Evolutionary conservation across 1,284 basidiomycete genomes (phyloP).

Genomic region (Meira nashicola): DNA sequence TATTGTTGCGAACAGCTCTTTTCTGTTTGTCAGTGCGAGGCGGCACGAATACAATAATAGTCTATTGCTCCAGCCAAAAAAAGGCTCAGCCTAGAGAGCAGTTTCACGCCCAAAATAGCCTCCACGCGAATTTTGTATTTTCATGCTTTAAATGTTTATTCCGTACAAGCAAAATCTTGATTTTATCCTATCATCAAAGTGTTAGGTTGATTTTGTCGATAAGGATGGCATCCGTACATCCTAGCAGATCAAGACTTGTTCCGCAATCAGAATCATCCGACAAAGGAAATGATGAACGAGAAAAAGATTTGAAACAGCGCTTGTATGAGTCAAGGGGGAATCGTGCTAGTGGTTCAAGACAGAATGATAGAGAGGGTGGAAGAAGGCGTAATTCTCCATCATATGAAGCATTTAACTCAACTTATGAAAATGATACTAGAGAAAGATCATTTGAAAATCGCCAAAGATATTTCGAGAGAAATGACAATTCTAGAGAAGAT

Average conservation of each 20-base stretch:
- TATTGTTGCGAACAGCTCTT: not conserved
- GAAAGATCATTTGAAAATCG: no score
- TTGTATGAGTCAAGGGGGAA: conserved; percentile 3
- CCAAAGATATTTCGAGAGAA: no score
- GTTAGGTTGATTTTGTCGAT: no score
- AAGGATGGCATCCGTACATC: conserved; percentile 2
- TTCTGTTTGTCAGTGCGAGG: not conserved
- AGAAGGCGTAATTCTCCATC: not conserved
- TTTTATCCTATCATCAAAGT: not conserved
- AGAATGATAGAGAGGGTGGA: not conserved
- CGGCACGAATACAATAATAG: no score
- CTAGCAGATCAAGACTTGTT: conserved; percentile 1
- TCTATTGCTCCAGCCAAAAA: no score
- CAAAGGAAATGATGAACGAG: not conserved
- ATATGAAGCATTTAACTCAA: no score
- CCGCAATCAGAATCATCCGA: not conserved
- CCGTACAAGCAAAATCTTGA: no score
- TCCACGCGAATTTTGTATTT: no score
- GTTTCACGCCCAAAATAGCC: no score
- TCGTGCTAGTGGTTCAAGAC: not conserved
- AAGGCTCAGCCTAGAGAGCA: no score
- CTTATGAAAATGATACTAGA: no score
- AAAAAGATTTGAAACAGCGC: not conserved
- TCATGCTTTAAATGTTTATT: no score
- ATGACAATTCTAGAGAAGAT: not conserved